Evolutionary conservation across 2,329 filamentous ascomycete species (phyloP).

Genomic region (Fusarium pseudoanthophilum): DNA sequence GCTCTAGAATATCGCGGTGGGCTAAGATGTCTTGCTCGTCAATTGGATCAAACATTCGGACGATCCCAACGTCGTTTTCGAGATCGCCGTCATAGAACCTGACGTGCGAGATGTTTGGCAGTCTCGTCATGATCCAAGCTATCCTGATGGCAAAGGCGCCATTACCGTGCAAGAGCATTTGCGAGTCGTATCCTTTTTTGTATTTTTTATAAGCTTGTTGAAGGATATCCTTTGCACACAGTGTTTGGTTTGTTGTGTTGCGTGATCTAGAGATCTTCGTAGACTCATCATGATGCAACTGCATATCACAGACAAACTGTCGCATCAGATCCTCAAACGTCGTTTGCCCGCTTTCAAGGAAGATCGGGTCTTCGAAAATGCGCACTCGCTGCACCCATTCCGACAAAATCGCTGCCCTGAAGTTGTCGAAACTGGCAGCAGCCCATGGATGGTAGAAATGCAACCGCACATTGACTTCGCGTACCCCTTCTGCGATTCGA

Average conservation of each 20-base stretch:
- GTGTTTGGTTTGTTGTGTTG: no score
- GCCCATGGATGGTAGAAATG: background rate
- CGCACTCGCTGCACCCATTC: background rate
- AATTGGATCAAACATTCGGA: no score
- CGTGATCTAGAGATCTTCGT: no score
- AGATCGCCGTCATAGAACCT: background rate
- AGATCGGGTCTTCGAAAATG: no score
- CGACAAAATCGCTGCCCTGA: background rate
- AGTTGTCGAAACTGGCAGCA: background rate
- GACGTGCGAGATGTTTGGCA: background rate
- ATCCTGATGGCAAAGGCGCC: rapidly evolving
- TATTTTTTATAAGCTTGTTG: background rate
- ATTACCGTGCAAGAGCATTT: rapidly evolving
- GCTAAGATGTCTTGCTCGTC: background rate
- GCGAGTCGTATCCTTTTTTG: background rate
- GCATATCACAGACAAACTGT: no score
- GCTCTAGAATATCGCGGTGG: background rate
- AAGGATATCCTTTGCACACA: background rate
- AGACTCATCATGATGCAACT: no score
- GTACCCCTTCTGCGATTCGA: background rate
- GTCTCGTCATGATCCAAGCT: background rate
- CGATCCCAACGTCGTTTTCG: no score
- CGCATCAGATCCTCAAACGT: no score
- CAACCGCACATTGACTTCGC: background rate
- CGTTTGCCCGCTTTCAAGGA: no score